Percentiles rank a stretch among this genome's conserved stretches.
phyloP scores from a whole-genome alignment of 1,139 yeast genomes.

The Komagataea norvegica region DNA sequence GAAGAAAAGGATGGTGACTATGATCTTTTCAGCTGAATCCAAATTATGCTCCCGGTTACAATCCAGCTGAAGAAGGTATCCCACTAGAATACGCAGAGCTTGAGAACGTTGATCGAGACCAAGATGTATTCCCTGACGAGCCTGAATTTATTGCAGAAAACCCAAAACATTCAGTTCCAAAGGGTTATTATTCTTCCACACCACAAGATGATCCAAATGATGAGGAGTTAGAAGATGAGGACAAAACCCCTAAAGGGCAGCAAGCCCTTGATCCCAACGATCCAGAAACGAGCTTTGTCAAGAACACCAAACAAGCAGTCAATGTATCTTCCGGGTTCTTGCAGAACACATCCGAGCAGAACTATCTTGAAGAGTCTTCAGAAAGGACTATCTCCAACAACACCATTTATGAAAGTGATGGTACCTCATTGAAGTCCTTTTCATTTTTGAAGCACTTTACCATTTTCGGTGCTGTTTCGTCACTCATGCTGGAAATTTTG shows the following conservation, averaged over 20 bases:
- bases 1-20: background rate
- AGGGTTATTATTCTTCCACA: too few relatives aligned
- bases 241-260: slow-evolving; percentile 6
- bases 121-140: background rate
- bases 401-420: too few relatives aligned
- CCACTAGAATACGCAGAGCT: slow-evolving; percentile 5
- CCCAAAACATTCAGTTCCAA: too few relatives aligned
- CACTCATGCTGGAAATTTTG: too few relatives aligned
- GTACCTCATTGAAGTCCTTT: too few relatives aligned
- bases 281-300: slow-evolving; percentile 3
- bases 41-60: slow-evolving; percentile 8
- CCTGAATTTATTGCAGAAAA: background rate
- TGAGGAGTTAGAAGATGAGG: background rate
- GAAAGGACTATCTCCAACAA: too few relatives aligned
- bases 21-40: slow-evolving; percentile 3
- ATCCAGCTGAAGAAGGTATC: slow-evolving; percentile 3
- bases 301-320: background rate
- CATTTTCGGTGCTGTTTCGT: too few relatives aligned
- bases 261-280: slow-evolving; percentile 10
- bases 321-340: background rate
- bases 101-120: slow-evolving; percentile 6
- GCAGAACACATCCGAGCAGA: background rate
- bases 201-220: too few relatives aligned
- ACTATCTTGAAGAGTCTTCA: too few relatives aligned
- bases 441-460: too few relatives aligned